These are phyloP conservation scores for Xylaria telfairii DNA, from an alignment of 495 filamentous ascomycete genomes.

Conservation along the genomic window DNA sequence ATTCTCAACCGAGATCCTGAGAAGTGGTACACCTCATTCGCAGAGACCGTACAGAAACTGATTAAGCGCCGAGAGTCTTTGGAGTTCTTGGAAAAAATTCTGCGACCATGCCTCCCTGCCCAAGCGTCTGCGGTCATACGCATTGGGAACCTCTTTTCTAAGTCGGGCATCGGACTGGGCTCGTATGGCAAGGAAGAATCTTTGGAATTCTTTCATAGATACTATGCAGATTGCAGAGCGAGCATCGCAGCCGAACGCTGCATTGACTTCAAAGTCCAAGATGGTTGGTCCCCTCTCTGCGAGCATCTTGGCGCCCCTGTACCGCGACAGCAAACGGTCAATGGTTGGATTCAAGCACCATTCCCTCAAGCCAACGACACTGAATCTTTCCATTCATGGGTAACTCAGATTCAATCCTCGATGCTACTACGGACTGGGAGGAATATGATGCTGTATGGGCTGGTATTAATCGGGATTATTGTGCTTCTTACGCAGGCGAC, in stretches of 20 bases:
- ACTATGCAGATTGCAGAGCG: slow-evolving; percentile 31
- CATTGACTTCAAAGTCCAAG: slow-evolving; percentile 64
- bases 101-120: slow-evolving; percentile 53
- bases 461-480: not conserved
- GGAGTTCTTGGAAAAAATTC: not conserved
- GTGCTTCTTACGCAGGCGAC: not conserved
- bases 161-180: slow-evolving; percentile 37
- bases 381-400: slow-evolving; percentile 24
- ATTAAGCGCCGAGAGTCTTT: slow-evolving; percentile 40
- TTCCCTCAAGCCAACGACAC: slow-evolving; percentile 25
- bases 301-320: slow-evolving; percentile 64
- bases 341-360: slow-evolving; percentile 20
- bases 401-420: not conserved
- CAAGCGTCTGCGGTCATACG: slow-evolving; percentile 46
- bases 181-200: slow-evolving; percentile 25
- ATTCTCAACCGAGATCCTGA: slow-evolving; percentile 60
- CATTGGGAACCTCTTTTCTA: slow-evolving; percentile 45
- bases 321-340: slow-evolving; percentile 35
- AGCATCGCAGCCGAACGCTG: slow-evolving; percentile 36
- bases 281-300: slow-evolving; percentile 68
- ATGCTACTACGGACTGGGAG: slow-evolving; percentile 2
- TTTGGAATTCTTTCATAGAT: slow-evolving; percentile 27
- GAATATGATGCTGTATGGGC: not conserved
- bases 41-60: slow-evolving; percentile 11
- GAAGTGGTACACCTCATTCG: slow-evolving; percentile 42